These are phyloP conservation scores for Schizochytrium sp. DNA, from an alignment of 108 stramenopile genomes.

Conservation along the genomic window DNA sequence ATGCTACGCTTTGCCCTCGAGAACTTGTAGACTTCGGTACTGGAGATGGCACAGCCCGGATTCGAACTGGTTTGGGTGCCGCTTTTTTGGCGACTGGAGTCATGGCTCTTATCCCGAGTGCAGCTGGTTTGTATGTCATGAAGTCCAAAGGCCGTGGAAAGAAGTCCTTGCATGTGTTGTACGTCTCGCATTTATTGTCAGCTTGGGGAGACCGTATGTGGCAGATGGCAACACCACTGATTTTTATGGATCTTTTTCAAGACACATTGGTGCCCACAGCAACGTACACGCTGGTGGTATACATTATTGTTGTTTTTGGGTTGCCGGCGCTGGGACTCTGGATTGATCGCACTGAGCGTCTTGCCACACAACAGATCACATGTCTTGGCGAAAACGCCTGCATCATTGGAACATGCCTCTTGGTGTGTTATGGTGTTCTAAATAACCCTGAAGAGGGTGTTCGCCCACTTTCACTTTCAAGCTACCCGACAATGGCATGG, in stretches of 20 bases:
- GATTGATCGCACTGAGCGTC: constrained; percentile 10
- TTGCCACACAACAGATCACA: background rate
- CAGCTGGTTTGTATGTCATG: background rate
- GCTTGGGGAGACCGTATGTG: constrained; percentile 61
- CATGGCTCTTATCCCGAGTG: background rate
- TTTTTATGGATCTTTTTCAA: constrained; percentile 34
- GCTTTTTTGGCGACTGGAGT: no score
- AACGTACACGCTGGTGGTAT: constrained; percentile 37
- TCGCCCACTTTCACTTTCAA: background rate
- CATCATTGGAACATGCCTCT: constrained; percentile 11
- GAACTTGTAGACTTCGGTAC: no score
- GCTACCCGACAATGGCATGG: constrained; percentile 7
- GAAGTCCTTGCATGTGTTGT: background rate
- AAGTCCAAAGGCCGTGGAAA: background rate
- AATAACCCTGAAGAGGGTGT: constrained; percentile 2
- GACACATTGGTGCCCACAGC: constrained; percentile 50
- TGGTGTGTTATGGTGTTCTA: constrained; percentile 14
- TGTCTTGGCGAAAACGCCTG: constrained; percentile 26
- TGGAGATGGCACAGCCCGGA: no score
- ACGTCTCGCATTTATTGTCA: constrained; percentile 23
- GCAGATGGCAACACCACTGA: constrained; percentile 49
- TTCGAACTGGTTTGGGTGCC: no score
- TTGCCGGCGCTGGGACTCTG: constrained; percentile 40
- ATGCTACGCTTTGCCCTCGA: no score
- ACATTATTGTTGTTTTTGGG: background rate